Evolutionary conservation across 768 basidiomycete genomes (phyloP), one percentile per base, ranked within the genome.

Genomic region (Sporobolomyces pararoseus): DNA sequence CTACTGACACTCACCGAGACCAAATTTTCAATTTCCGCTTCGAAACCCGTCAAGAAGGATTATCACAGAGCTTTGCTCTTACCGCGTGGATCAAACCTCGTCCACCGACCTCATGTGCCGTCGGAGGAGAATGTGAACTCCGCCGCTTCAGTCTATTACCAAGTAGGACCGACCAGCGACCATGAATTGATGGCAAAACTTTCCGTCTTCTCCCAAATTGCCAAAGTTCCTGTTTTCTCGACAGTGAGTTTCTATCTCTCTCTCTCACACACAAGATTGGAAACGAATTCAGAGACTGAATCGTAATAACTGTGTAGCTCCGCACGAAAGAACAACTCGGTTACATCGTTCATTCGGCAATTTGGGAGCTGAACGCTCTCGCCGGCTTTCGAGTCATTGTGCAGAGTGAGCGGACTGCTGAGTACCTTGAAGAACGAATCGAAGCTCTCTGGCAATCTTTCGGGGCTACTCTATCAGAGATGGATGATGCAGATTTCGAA

Each of bases 241-340:
- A 82, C 87, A 25, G 85, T 99, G 32, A 88, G 96, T 44, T 95
- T 93, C 9, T 87, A 12, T 9, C 49, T 23, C 53, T 57, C 39
- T 55, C 17, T 17, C n/a, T 39, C 4, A 27, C 3, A 17, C 17
- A 42, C 39, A 17, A 42, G 9, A 10, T 42, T 42, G 10, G 39
- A 9, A 42, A 17, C 39, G 39, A 10, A 42, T 42, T 10, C 9
- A 10, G 10, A 42, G 17, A 17, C 66, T 46, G 23, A 47, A n/a
- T n/a, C 76, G 83, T 42, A 87, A 88, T 25, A 81, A 84, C 0
- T 86, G 83, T 42, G n/a, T 53, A 71, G 58, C 63, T 85, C 64
- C 92, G 93, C 29, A 98, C 96, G 7, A 87, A 91, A 77, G 92
- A 98, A 76, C 96, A 98, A 78, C 84, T 99, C 2, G 96, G 96